These are phyloP conservation scores for Trichophyton benhamiae DNA, from an alignment of 2,329 filamentous ascomycete species.

Conservation along the genomic window DNA sequence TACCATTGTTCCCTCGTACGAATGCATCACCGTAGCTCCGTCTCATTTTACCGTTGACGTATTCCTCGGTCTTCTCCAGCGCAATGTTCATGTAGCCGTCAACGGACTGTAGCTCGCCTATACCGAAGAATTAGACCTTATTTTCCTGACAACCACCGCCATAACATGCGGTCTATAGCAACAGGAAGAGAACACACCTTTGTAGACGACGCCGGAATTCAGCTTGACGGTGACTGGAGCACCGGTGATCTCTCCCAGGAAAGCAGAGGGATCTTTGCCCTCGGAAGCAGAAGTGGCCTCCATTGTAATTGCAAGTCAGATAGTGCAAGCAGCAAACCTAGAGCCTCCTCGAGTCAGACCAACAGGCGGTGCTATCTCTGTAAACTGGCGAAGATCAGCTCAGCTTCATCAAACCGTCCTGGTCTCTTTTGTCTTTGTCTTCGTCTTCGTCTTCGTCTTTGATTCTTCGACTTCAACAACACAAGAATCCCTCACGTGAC, in stretches of 20 bases:
- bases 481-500: background rate
- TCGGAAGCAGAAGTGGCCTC: slow-evolving; percentile 60
- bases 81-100: slow-evolving; percentile 99
- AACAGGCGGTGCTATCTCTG: background rate
- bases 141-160: background rate
- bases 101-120: slow-evolving; percentile 89
- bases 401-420: background rate
- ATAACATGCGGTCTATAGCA: background rate
- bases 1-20: slow-evolving; percentile 90
- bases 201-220: slow-evolving; percentile 97
- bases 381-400: background rate
- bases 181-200: slow-evolving; percentile 46
- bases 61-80: slow-evolving; percentile 87
- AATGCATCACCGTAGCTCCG: slow-evolving; percentile 88
- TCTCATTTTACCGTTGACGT: slow-evolving; percentile 70
- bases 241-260: slow-evolving; percentile 88
- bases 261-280: slow-evolving; percentile 84
- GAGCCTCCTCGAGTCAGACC: background rate
- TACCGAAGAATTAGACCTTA: background rate
- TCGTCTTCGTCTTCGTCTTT: background rate
- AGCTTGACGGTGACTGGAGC: slow-evolving; percentile 91
- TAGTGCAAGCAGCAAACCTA: background rate
- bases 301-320: slow-evolving; percentile 45
- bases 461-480: background rate
- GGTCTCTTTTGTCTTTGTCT: background rate